Conservation (phyloP, 768 basidiomycete species). For the Boletus rubescentipes region DNA sequence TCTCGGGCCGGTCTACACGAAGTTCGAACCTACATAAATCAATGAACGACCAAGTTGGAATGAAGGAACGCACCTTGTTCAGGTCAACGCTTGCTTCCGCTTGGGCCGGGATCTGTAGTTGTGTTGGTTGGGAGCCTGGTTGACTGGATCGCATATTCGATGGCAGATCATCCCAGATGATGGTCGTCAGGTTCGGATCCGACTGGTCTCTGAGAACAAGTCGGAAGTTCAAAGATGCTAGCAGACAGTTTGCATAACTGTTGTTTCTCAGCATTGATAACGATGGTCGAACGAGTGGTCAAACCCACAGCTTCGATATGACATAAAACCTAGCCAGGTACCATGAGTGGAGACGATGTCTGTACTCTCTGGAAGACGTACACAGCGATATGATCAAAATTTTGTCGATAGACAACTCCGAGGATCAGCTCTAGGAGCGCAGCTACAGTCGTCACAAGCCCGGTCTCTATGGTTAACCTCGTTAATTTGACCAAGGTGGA, state of each 20-base stretch:
- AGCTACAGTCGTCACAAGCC: slow-evolving; percentile 20
- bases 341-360: neutral
- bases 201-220: slow-evolving; percentile 4
- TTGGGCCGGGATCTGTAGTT: neutral
- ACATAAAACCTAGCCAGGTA: slow-evolving; percentile 5
- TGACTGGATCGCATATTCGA: neutral
- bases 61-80: neutral
- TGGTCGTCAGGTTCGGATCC: neutral
- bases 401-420: neutral
- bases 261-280: neutral
- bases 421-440: slow-evolving; percentile 19
- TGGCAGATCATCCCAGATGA: slow-evolving; percentile 1
- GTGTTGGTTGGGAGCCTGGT: neutral
- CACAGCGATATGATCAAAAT: slow-evolving; percentile 17
- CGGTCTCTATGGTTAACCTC: slow-evolving; percentile 26
- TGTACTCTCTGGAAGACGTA: slow-evolving; percentile 1
- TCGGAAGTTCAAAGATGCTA: slow-evolving; percentile 19
- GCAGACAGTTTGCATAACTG: slow-evolving; percentile 20
- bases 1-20: neutral
- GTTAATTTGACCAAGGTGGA: slow-evolving; percentile 11
- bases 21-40: neutral
- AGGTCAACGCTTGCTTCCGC: neutral
- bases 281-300: neutral
- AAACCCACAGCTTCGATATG: slow-evolving; percentile 16
- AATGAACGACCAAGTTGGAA: neutral